phyloP scores from a whole-genome alignment of 257 asterid species.

The Jacaranda copaia region DNA sequence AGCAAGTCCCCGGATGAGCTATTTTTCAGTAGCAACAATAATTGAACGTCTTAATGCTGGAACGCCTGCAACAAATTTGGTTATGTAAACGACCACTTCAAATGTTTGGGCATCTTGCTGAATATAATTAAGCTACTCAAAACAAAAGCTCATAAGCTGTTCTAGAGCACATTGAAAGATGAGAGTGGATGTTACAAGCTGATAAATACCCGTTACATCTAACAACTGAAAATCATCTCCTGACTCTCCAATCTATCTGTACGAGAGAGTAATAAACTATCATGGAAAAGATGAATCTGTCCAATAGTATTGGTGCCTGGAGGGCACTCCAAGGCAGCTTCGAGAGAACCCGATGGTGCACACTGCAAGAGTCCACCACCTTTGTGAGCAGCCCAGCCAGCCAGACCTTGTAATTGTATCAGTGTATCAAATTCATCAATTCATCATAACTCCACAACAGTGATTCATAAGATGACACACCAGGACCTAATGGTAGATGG shows the following conservation, averaged over 20 bases:
- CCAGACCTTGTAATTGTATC: no score
- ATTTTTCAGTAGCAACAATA: no score
- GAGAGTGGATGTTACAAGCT: constrained; percentile 15
- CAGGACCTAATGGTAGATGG: constrained; percentile 76
- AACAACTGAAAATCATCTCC: constrained; percentile 65
- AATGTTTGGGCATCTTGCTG: constrained; percentile 9
- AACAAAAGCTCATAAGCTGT: neutral
- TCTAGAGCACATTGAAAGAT: constrained; percentile 6
- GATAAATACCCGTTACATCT: constrained; percentile 1
- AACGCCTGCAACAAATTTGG: neutral
- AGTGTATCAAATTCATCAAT: no score
- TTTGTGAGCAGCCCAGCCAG: constrained; percentile 72
- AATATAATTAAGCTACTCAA: constrained; percentile 13
- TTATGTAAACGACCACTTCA: constrained; percentile 1
- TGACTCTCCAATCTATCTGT: constrained; percentile 71
- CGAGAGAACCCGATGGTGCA: constrained; percentile 90
- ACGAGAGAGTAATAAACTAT: constrained; percentile 66
- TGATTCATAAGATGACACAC: constrained; percentile 61
- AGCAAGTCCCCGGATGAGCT: neutral
- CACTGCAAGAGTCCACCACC: constrained; percentile 85
- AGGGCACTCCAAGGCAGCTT: constrained; percentile 95
- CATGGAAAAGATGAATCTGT: constrained; percentile 73
- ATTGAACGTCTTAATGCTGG: neutral
- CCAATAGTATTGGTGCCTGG: constrained; percentile 90
- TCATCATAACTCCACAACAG: constrained; percentile 85